A percentile compares a stretch with the other conserved stretches of the same genome.
phyloP scores from a whole-genome alignment of 805 yeast species.

The Starmerella apicola region DNA sequence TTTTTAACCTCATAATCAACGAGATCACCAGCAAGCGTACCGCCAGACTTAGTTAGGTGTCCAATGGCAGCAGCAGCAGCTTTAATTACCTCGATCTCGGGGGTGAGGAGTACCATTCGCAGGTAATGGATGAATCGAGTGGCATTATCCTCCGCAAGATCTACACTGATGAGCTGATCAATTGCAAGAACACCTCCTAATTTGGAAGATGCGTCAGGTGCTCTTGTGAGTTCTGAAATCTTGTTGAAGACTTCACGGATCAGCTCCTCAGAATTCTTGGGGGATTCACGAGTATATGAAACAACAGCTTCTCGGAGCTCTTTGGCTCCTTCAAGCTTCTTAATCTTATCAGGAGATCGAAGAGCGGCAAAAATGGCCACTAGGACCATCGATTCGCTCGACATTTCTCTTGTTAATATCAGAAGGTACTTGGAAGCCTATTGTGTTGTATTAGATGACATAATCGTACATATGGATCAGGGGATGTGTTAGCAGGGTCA shows the following conservation, averaged over 20 bases:
- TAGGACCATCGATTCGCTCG: conserved; percentile 24
- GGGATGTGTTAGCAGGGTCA: neutral
- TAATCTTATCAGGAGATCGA: conserved; percentile 21
- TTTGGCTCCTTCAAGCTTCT: conserved; percentile 41
- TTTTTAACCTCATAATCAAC: conserved; percentile 85
- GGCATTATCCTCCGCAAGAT: conserved; percentile 64
- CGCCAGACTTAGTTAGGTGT: conserved; percentile 72
- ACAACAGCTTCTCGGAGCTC: conserved; percentile 61
- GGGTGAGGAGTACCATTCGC: conserved; percentile 65
- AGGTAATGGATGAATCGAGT: conserved; percentile 85
- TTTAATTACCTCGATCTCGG: conserved; percentile 73
- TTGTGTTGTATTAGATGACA: too few relatives aligned
- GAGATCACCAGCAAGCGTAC: conserved; percentile 75
- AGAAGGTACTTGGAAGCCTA: too few relatives aligned
- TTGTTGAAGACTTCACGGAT: conserved; percentile 77
- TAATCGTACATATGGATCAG: neutral
- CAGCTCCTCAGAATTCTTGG: conserved; percentile 70
- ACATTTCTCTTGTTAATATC: too few relatives aligned
- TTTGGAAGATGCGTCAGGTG: conserved; percentile 56
- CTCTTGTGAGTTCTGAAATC: conserved; percentile 72
- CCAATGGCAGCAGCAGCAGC: conserved; percentile 82
- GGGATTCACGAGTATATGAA: conserved; percentile 64
- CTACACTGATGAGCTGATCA: conserved; percentile 73
- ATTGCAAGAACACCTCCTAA: conserved; percentile 88
- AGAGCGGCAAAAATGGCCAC: conserved; percentile 24